Evolutionary conservation across 2,329 filamentous ascomycete species (phyloP), one percentile per base, ranked within the genome.

Genomic region (Cercospora beticola): DNA sequence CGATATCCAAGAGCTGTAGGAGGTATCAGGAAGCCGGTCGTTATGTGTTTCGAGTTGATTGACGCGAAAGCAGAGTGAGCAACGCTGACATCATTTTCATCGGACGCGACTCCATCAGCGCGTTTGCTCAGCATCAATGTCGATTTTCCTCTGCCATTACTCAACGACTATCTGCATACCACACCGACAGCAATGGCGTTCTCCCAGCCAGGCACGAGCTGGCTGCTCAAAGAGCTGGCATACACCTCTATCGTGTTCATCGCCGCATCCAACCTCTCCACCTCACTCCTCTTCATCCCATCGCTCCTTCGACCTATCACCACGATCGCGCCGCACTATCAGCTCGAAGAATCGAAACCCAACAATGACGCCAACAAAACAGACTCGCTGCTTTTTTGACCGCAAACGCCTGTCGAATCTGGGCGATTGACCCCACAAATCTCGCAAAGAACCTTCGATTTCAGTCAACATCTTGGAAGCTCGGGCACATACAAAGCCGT

Each of bases 401-500:
- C 70, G 12, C 65, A 62, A 54, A 62, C 69, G 12, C 36, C 66
- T 23, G 63, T 64, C 54, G 71, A 72, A 30, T 68, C 67, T 26
- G 72, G 72, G 16, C 67, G 70, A 33, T 65, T 73, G 10, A 73
- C 71, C 3, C 71, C 71, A 5, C 62, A 68, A 61, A 70, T 59
- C 54, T 72, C 43, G 58, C 69, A 62, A 60, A 71, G 40, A 31
- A 56, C 40, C 68, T 70, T 68, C 57, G 62, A 68, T 63, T 64
- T 67, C 58, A 67, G 64, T n/a, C 65, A 69, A 36, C 68, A 64
- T 59, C 63, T 70, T n/a, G 67, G 70, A 31, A 62, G 60, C 62
- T 68, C 65, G 3, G 68, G 69, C n/a, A 72, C 74, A 33, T 76
- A 76, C 68, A 71, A 74, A 66, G 63, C 74, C 43, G 74, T 75